phyloP scores from a whole-genome alignment of 2,329 filamentous ascomycete species.

The Penicillium expansum region DNA sequence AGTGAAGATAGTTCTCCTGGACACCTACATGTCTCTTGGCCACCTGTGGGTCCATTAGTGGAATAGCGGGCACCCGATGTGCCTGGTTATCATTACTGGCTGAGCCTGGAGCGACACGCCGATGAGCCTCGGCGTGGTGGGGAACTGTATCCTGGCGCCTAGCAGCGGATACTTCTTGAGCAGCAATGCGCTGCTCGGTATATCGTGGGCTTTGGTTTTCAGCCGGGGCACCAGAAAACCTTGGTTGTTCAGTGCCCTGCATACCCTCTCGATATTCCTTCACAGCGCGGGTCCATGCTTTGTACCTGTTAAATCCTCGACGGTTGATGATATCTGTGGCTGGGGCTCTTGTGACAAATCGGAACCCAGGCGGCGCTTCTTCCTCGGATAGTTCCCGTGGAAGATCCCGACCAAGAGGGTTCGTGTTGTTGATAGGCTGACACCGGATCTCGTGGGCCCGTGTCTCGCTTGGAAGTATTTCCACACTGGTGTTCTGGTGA shows the following conservation, averaged over 20 bases:
- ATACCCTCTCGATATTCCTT: slow-evolving; percentile 38
- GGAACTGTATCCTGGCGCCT: slow-evolving; percentile 11
- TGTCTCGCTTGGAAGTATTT: slow-evolving; percentile 43
- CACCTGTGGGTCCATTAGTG: slow-evolving; percentile 9
- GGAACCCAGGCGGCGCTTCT: slow-evolving; percentile 38
- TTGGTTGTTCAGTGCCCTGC: slow-evolving; percentile 17
- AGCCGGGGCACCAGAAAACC: slow-evolving; percentile 4
- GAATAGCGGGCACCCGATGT: slow-evolving; percentile 8
- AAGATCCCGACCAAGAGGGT: slow-evolving; percentile 17
- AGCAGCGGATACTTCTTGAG: slow-evolving; percentile 18
- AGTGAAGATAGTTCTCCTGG: slow-evolving; percentile 10
- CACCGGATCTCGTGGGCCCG: slow-evolving; percentile 36
- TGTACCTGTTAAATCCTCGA: slow-evolving; percentile 47
- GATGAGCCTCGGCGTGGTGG: slow-evolving; percentile 13
- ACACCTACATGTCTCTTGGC: slow-evolving; percentile 13
- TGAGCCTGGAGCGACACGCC: slow-evolving; percentile 16
- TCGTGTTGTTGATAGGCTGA: slow-evolving; percentile 29
- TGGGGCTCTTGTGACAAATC: slow-evolving; percentile 33
- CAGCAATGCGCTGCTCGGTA: slow-evolving; percentile 16
- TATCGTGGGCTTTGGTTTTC: slow-evolving; percentile 21
- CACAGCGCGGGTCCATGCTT: slow-evolving; percentile 47
- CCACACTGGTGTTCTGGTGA: slow-evolving; percentile 41
- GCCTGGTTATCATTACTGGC: slow-evolving; percentile 12
- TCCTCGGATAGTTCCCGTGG: slow-evolving; percentile 36
- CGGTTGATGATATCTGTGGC: slow-evolving; percentile 39